phyloP scores from a whole-genome alignment of 75 land plant genomes.

The Selaginella tamariscina region DNA sequence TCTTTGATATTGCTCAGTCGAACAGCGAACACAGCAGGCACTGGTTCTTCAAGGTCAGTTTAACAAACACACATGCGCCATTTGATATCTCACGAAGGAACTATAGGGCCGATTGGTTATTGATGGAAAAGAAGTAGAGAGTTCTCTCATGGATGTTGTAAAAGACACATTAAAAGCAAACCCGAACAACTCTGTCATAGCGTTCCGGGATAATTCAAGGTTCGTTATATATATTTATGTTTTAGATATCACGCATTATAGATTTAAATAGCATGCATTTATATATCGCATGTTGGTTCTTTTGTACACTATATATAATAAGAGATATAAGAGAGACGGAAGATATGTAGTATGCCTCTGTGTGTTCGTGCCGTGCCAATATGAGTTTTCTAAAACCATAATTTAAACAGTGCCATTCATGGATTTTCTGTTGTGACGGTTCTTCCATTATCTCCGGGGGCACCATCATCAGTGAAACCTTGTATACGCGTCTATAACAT shows the following conservation, averaged over 20 bases:
- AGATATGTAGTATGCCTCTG: constrained; percentile 1
- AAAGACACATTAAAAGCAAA: constrained; percentile 75
- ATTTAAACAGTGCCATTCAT: constrained; percentile 56
- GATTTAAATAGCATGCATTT: constrained; percentile 1
- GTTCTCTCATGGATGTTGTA: constrained; percentile 68
- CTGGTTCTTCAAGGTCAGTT: constrained; percentile 80
- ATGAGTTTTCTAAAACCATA: background rate
- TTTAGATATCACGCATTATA: background rate
- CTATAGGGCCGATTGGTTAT: constrained; percentile 60
- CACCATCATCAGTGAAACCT: constrained; percentile 36
- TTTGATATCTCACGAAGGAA: no score
- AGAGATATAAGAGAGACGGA: background rate
- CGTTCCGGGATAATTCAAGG: constrained; percentile 86
- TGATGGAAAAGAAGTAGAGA: constrained; percentile 48
- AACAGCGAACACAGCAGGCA: constrained; percentile 96
- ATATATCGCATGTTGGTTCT: background rate
- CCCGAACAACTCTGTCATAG: constrained; percentile 84
- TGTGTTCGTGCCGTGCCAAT: background rate
- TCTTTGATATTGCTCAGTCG: constrained; percentile 97
- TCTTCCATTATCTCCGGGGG: constrained; percentile 51
- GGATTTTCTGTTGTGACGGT: constrained; percentile 49
- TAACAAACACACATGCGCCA: no score
- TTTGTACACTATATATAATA: background rate
- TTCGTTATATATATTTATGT: background rate
- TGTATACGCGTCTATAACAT: constrained; percentile 47